Percentiles rank a stretch among this genome's conserved stretches.
These are phyloP conservation scores for Lippia alba DNA, from an alignment of 305 asterid genomes.

Conservation along the genomic window DNA sequence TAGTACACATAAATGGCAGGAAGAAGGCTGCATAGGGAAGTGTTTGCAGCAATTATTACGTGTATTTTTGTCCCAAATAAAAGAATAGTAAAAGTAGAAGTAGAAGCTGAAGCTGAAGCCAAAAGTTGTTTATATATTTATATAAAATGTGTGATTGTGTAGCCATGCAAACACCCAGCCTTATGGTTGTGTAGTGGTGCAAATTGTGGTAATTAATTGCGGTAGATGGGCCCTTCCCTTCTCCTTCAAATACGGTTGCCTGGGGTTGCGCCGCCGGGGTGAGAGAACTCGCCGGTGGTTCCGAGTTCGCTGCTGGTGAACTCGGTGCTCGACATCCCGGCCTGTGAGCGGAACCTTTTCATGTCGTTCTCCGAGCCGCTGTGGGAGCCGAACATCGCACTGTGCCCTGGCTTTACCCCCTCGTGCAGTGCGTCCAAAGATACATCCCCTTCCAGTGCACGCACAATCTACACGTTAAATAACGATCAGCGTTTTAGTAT, in stretches of 20 bases:
- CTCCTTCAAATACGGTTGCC: conserved; percentile 5
- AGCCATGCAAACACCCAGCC: not conserved
- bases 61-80: no score
- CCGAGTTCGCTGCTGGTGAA: conserved; percentile 39
- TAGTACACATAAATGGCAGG: not conserved
- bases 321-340: conserved; percentile 33
- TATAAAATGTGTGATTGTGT: no score
- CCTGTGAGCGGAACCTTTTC: conserved; percentile 15
- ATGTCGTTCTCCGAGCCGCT: conserved; percentile 41
- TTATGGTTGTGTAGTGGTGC: not conserved
- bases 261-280: conserved; percentile 22
- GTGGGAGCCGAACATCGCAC: conserved; percentile 35
- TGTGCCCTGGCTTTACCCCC: conserved; percentile 40
- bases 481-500: no score
- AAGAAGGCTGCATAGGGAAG: no score
- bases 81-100: no score
- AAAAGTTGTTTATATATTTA: not conserved
- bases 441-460: conserved; percentile 71
- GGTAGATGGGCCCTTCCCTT: not conserved
- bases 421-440: conserved; percentile 59
- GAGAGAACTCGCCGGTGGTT: conserved; percentile 11
- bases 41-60: no score
- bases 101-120: no score
- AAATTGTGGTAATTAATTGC: no score
- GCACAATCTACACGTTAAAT: conserved; percentile 45